Conservation (phyloP, 1,284 basidiomycete species). For the Boletus hoseneyae region DNA sequence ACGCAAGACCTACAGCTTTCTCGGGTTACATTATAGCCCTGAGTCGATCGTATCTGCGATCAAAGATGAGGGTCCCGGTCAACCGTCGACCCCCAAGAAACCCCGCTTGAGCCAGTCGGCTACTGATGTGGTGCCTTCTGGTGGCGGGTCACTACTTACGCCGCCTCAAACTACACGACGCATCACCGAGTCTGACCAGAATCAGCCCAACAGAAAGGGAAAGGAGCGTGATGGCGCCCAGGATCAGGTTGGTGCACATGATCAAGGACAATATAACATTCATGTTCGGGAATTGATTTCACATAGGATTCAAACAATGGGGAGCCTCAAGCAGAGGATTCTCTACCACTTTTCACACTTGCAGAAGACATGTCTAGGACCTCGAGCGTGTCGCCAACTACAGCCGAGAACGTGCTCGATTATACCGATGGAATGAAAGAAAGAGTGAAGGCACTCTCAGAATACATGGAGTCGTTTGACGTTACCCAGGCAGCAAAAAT, state of each 20-base stretch:
- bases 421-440: slow-evolving; percentile 23
- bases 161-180: slow-evolving; percentile 24
- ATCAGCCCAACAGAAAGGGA: slow-evolving; percentile 15
- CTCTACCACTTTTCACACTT: slow-evolving; percentile 21
- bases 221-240: slow-evolving; percentile 22
- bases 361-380: slow-evolving; percentile 13
- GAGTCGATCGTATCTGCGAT: slow-evolving; percentile 4
- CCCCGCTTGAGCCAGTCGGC: slow-evolving; percentile 12
- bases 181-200: background rate
- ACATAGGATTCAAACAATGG: slow-evolving; percentile 5
- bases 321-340: slow-evolving; percentile 9
- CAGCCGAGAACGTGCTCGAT: slow-evolving; percentile 28
- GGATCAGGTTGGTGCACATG: slow-evolving; percentile 14
- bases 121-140: background rate
- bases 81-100: slow-evolving; percentile 27
- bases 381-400: slow-evolving; percentile 24
- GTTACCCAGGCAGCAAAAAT: slow-evolving; percentile 15
- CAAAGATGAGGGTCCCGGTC: slow-evolving; percentile 13
- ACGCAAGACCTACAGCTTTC: slow-evolving; percentile 25
- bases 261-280: background rate
- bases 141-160: slow-evolving; percentile 11
- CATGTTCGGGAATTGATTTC: background rate
- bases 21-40: slow-evolving; percentile 20
- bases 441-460: slow-evolving; percentile 25
- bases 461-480: slow-evolving; percentile 30